These are phyloP conservation scores for Dalechampia spathulata DNA, from an alignment of 441 rosid genomes.

Conservation along the genomic window DNA sequence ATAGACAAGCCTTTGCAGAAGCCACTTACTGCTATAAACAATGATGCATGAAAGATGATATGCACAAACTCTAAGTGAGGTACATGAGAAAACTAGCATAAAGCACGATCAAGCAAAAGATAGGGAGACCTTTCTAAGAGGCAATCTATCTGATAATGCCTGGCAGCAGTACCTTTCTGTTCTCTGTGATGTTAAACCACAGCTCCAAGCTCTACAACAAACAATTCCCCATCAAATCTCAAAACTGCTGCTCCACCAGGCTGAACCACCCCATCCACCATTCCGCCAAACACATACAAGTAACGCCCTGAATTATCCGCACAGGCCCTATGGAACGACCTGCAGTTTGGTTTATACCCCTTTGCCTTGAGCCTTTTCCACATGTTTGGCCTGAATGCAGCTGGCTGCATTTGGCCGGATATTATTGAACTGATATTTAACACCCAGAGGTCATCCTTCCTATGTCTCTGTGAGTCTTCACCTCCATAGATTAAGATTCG, in stretches of 20 bases:
- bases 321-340: slow-evolving; percentile 87
- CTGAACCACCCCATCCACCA: slow-evolving; percentile 63
- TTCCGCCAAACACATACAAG: slow-evolving; percentile 78
- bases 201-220: slow-evolving; percentile 64
- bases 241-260: slow-evolving; percentile 49
- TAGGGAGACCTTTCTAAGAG: too few relatives aligned
- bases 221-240: slow-evolving; percentile 70
- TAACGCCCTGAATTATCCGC: slow-evolving; percentile 60
- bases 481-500: slow-evolving; percentile 78
- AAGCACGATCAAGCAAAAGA: too few relatives aligned
- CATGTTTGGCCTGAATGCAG: slow-evolving; percentile 22
- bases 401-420: slow-evolving; percentile 32
- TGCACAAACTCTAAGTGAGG: too few relatives aligned
- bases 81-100: too few relatives aligned
- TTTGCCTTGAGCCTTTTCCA: slow-evolving; percentile 58
- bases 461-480: slow-evolving; percentile 70
- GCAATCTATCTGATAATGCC: too few relatives aligned
- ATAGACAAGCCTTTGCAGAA: too few relatives aligned
- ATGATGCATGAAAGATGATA: too few relatives aligned
- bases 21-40: too few relatives aligned
- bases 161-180: too few relatives aligned
- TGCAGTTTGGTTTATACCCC: slow-evolving; percentile 45
- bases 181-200: too few relatives aligned
- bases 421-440: slow-evolving; percentile 50
- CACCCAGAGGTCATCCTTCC: slow-evolving; percentile 85